A percentile compares a stretch with the other conserved stretches of the same genome.
Evolutionary conservation across 2,329 filamentous ascomycete species (phyloP).

Genomic region (Aspergillus novofumigatus): DNA sequence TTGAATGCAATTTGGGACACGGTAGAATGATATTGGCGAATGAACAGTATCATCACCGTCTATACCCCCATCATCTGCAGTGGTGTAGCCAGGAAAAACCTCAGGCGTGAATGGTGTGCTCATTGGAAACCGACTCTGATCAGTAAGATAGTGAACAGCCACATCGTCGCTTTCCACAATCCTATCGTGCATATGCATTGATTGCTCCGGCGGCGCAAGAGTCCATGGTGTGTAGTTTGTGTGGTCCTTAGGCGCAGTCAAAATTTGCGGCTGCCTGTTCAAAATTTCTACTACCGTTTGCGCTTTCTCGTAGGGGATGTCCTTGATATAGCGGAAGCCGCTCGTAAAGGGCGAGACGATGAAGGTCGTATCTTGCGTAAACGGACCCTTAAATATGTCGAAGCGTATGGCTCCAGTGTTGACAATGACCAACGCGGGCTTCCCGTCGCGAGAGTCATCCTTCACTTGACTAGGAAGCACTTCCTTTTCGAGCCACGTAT

Average conservation of each 20-base stretch:
- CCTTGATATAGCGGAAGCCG: conserved; percentile 68
- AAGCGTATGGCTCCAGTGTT: conserved; percentile 94
- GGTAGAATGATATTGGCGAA: conserved; percentile 66
- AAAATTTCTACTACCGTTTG: conserved; percentile 60
- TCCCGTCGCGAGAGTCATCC: conserved; percentile 54
- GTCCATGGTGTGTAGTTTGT: conserved; percentile 18
- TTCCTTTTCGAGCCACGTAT: conserved; percentile 70
- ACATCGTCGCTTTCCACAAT: conserved; percentile 12
- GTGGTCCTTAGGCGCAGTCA: conserved; percentile 22
- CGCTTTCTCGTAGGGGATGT: conserved; percentile 76
- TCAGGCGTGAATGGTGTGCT: conserved; percentile 24
- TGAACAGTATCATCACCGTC: conserved; percentile 93
- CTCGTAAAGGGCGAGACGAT: conserved; percentile 86
- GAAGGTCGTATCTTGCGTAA: conserved; percentile 82
- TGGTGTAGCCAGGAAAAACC: conserved; percentile 76
- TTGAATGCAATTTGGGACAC: conserved; percentile 79
- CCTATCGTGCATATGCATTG: conserved; percentile 22
- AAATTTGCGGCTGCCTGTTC: conserved; percentile 54
- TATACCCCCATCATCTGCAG: conserved; percentile 72
- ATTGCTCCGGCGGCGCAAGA: conserved; percentile 46
- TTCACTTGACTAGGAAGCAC: conserved; percentile 66
- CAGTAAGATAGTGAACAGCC: conserved; percentile 1
- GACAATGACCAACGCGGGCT: conserved; percentile 64
- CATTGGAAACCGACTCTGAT: conserved; percentile 28
- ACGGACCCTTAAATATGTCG: conserved; percentile 88